These are phyloP conservation scores for Gracilaria gracilis DNA, from an alignment of 23 red algal genomes.

Conservation along the genomic window DNA sequence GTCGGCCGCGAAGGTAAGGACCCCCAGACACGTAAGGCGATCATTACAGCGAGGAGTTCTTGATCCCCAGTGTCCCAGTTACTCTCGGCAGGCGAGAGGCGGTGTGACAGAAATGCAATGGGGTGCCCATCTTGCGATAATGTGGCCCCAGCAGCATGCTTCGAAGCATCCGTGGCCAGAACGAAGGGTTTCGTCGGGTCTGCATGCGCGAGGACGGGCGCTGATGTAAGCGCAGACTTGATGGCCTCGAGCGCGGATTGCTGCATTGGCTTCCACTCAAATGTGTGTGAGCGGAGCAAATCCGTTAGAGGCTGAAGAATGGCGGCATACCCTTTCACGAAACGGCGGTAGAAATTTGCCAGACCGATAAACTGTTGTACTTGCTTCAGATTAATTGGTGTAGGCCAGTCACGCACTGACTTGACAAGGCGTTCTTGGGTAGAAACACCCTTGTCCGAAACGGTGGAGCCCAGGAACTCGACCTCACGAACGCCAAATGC, in stretches of 20 bases:
- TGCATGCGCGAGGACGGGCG: neutral
- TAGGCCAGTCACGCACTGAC: neutral
- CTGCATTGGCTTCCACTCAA: neutral
- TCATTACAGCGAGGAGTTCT: conserved; percentile 7
- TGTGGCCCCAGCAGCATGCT: neutral
- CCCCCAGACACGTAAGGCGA: neutral
- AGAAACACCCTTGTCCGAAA: neutral
- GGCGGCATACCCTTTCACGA: neutral
- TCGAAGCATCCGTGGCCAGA: neutral
- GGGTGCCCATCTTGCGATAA: neutral
- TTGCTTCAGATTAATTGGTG: neutral
- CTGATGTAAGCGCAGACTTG: neutral
- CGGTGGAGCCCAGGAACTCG: neutral
- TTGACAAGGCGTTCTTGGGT: neutral
- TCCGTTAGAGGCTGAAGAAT: neutral
- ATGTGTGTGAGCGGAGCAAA: neutral
- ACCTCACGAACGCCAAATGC: neutral
- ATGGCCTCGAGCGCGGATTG: neutral
- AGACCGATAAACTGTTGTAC: neutral
- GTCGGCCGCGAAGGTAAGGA: neutral
- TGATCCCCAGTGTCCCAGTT: neutral
- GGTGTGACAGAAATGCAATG: neutral
- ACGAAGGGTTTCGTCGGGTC: neutral
- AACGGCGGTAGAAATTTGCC: neutral
- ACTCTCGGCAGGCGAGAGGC: neutral